Conservation (phyloP, 768 basidiomycete species). For the Albatrellus ellisii region DNA sequence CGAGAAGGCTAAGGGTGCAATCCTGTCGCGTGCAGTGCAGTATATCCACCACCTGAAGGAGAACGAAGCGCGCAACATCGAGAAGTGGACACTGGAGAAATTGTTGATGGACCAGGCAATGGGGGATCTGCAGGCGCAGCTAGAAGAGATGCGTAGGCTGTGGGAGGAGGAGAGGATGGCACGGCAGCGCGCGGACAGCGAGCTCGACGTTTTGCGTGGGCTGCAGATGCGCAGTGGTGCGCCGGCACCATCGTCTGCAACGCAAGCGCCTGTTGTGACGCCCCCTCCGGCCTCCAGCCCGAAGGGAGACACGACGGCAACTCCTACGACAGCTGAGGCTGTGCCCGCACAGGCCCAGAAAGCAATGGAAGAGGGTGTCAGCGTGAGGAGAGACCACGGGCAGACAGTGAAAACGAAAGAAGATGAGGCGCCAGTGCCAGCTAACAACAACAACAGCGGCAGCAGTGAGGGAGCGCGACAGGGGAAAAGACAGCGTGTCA, state of each 20-base stretch:
- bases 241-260: no score
- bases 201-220: constrained; percentile 43
- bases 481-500: constrained; percentile 16
- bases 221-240: constrained; percentile 7
- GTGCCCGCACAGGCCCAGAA: constrained; percentile 8
- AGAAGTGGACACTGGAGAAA: constrained; percentile 92
- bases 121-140: constrained; percentile 73
- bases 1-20: constrained; percentile 82
- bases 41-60: constrained; percentile 89
- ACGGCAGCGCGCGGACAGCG: constrained; percentile 48
- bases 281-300: no score
- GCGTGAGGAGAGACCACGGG: no score
- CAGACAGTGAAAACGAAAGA: not conserved
- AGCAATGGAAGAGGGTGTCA: constrained; percentile 9
- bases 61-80: constrained; percentile 82
- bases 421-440: constrained; percentile 10
- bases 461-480: constrained; percentile 14
- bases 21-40: constrained; percentile 77
- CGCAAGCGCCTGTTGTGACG: no score
- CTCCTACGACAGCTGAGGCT: constrained; percentile 4
- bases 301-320: no score
- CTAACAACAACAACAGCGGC: constrained; percentile 9
- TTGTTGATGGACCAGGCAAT: constrained; percentile 86
- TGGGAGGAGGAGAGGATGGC: constrained; percentile 68
- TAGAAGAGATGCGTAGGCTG: constrained; percentile 68